Evolutionary conservation across 495 filamentous ascomycete genomes (phyloP).

Genomic region (Corynascus novoguineensis): DNA sequence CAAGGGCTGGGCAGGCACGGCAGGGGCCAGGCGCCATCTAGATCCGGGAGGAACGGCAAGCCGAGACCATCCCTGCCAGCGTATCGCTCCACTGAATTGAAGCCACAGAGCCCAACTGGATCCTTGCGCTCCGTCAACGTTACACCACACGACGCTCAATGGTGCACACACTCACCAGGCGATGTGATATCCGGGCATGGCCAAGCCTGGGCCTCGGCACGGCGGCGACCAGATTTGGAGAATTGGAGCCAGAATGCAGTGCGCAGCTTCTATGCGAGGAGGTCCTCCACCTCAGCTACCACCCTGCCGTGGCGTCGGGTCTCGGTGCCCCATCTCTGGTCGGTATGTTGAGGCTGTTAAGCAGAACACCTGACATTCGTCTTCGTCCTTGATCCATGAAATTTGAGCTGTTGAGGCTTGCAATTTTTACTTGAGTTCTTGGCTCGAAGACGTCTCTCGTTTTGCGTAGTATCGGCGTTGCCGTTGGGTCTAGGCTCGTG

Average conservation of each 20-base stretch:
- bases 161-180: not conserved
- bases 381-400: no score
- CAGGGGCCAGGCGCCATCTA: not conserved
- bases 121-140: no score
- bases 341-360: no score
- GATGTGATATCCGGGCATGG: not conserved
- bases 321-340: no score
- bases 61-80: not conserved
- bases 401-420: no score
- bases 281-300: not conserved
- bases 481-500: not conserved
- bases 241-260: not conserved
- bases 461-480: slow-evolving; percentile 1
- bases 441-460: slow-evolving; percentile 1
- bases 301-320: not conserved
- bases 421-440: not conserved
- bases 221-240: slow-evolving; percentile 1
- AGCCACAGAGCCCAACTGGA: not conserved
- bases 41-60: not conserved
- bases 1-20: no score
- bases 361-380: no score
- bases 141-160: no score
- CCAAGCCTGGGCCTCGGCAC: not conserved
- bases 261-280: not conserved
- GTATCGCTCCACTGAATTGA: not conserved